A percentile compares a stretch with the other conserved stretches of the same genome.
phyloP scores from a whole-genome alignment of 1,139 yeast genomes.

The Insectozyma bohioensis region DNA sequence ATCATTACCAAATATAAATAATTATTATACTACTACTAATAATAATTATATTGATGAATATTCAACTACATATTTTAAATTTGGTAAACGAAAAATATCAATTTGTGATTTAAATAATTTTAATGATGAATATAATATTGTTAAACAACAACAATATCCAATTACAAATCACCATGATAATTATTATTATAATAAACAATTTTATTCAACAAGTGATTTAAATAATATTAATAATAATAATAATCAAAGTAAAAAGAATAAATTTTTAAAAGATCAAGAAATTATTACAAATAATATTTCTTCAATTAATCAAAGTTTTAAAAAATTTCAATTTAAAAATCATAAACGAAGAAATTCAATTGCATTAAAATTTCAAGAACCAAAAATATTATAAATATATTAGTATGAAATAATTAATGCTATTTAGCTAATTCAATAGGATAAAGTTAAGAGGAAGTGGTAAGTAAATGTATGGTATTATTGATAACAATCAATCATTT shows the following conservation, averaged over 20 bases:
- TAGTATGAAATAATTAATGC: neutral
- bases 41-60: neutral
- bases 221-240: constrained; percentile 1
- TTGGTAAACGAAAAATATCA: constrained; percentile 17
- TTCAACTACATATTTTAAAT: neutral
- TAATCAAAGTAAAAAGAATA: no score
- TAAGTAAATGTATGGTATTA: no score
- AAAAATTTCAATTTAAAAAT: constrained; percentile 13
- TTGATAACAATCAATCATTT: no score
- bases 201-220: constrained; percentile 2
- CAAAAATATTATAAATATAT: constrained; percentile 14
- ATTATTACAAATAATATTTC: neutral
- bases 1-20: constrained; percentile 14
- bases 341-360: constrained; percentile 33
- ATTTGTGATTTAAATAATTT: constrained; percentile 27
- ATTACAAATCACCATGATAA: no score
- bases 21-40: constrained; percentile 7
- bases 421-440: no score
- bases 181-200: neutral
- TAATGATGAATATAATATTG: constrained; percentile 13
- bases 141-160: constrained; percentile 6
- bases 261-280: neutral
- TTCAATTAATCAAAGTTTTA: constrained; percentile 2
- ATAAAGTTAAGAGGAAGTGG: no score
- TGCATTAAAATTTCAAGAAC: constrained; percentile 31